Conservation (phyloP, 805 yeast species). For the Phaffomyces antillensis region DNA sequence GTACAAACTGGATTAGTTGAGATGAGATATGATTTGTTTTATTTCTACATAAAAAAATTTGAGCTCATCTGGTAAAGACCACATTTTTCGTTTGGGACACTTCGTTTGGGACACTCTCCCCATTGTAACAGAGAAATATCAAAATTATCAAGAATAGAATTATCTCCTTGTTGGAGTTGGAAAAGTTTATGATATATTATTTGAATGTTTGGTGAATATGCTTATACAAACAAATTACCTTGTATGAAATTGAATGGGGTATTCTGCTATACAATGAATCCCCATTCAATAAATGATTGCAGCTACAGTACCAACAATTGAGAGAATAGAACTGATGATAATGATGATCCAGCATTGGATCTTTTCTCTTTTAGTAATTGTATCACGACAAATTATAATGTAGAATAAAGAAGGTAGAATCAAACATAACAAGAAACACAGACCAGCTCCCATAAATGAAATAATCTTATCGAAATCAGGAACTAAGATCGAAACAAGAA, state of each 20-base stretch:
- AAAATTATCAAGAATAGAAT: too few relatives aligned
- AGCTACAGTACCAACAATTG: conserved; percentile 56
- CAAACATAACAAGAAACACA: conserved; percentile 74
- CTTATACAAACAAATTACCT: too few relatives aligned
- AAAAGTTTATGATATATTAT: too few relatives aligned
- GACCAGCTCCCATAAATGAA: conserved; percentile 73
- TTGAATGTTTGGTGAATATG: too few relatives aligned
- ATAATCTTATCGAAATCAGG: conserved; percentile 79
- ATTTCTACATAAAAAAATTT: not conserved
- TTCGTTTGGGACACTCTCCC: too few relatives aligned
- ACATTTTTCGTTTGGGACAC: not conserved
- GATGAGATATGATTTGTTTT: not conserved
- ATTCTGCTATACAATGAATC: not conserved
- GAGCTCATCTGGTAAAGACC: conserved; percentile 1
- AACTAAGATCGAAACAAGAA: conserved; percentile 52
- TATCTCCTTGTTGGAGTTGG: too few relatives aligned
- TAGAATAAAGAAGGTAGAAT: conserved; percentile 74
- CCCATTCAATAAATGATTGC: conserved; percentile 25
- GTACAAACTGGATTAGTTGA: too few relatives aligned
- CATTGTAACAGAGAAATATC: too few relatives aligned
- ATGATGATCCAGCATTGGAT: conserved; percentile 37
- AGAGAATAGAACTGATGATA: conserved; percentile 37
- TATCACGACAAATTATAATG: conserved; percentile 42
- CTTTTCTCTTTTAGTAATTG: conserved; percentile 34
- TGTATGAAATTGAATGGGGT: too few relatives aligned